These are phyloP conservation scores for Leishmania lainsoni DNA, from an alignment of 208 protist species.

Conservation along the genomic window DNA sequence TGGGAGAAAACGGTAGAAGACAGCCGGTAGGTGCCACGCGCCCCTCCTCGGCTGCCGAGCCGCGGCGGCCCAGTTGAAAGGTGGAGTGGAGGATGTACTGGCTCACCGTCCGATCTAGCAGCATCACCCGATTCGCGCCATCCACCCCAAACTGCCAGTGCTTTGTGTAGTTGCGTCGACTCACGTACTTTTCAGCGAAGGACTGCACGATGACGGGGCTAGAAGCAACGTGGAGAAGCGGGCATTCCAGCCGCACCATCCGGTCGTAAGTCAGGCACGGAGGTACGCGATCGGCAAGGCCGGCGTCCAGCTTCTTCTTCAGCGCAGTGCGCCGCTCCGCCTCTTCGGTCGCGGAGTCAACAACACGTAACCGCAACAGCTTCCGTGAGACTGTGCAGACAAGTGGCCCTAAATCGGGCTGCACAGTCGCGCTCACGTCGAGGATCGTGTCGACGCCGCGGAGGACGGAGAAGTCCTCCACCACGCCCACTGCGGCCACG, in stretches of 20 bases:
- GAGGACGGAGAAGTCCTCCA: slow-evolving; percentile 25
- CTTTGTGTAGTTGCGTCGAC: slow-evolving; percentile 20
- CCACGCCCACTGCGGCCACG: slow-evolving; percentile 26
- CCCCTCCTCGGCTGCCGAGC: not conserved
- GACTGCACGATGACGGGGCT: slow-evolving; percentile 26
- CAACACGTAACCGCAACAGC: slow-evolving; percentile 7
- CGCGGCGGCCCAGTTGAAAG: slow-evolving; percentile 15
- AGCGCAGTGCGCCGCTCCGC: not conserved
- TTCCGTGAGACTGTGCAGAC: slow-evolving; percentile 21
- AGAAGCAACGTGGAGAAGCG: slow-evolving; percentile 18
- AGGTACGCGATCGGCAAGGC: slow-evolving; percentile 14
- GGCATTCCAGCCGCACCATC: slow-evolving; percentile 8
- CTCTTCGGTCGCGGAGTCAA: not conserved
- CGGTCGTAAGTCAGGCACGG: slow-evolving; percentile 16
- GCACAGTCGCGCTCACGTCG: slow-evolving; percentile 15
- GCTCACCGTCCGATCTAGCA: slow-evolving; percentile 35
- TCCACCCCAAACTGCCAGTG: slow-evolving; percentile 44
- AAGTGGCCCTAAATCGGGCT: slow-evolving; percentile 12
- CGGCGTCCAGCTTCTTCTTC: not conserved
- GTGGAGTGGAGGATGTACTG: slow-evolving; percentile 17
- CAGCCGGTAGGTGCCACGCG: not conserved
- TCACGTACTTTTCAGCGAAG: slow-evolving; percentile 8
- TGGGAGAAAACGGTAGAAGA: not conserved
- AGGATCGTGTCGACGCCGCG: slow-evolving; percentile 20
- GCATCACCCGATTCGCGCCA: slow-evolving; percentile 22